Conservation (phyloP, 148 eudicot species). For the Diospyros kaki region DNA sequence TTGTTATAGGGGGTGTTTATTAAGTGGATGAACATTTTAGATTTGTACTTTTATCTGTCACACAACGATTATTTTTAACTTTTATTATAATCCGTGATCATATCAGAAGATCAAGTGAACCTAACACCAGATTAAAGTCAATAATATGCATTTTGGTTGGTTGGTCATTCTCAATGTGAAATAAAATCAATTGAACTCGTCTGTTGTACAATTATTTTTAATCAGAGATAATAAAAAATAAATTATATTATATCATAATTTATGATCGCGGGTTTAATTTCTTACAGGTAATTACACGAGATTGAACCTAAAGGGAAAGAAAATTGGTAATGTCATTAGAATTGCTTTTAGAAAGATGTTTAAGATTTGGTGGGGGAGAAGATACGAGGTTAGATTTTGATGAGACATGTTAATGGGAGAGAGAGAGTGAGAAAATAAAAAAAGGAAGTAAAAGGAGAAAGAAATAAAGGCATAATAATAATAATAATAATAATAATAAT, state of each 20-base stretch:
- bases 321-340: neutral
- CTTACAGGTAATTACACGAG: too few relatives aligned
- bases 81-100: neutral
- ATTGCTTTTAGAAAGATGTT: neutral
- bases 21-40: too few relatives aligned
- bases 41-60: neutral
- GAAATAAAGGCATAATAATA: neutral
- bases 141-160: too few relatives aligned
- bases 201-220: too few relatives aligned
- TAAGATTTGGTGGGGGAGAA: neutral
- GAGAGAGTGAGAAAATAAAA: neutral
- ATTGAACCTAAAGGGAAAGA: neutral
- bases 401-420: too few relatives aligned
- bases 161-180: too few relatives aligned
- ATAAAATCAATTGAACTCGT: too few relatives aligned
- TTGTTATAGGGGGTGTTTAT: too few relatives aligned
- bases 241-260: too few relatives aligned
- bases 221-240: too few relatives aligned
- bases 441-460: neutral
- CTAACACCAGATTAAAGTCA: neutral
- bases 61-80: neutral
- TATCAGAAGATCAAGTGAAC: neutral
- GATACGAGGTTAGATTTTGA: neutral
- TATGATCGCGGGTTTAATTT: too few relatives aligned
- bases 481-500: too few relatives aligned